These are phyloP conservation scores for Wallacemonas sp. DNA, from an alignment of 208 protist genomes.

Conservation along the genomic window DNA sequence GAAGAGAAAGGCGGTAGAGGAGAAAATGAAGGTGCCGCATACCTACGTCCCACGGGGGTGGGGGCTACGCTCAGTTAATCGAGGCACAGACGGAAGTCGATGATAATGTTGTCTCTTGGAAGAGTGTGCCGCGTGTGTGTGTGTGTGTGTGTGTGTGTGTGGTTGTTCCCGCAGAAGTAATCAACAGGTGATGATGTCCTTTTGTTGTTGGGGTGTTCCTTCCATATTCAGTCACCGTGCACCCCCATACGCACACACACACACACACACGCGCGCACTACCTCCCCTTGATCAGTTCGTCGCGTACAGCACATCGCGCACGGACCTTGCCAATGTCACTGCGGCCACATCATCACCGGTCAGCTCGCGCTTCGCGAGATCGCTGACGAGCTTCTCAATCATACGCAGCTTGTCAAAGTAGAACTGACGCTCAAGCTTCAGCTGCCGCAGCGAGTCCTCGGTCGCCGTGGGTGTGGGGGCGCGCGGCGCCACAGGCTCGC, in stretches of 20 bases:
- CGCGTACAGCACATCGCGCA: slow-evolving; percentile 54
- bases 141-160: slow-evolving; percentile 11
- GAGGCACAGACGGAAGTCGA: no score
- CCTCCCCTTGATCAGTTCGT: slow-evolving; percentile 20
- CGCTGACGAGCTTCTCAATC: slow-evolving; percentile 57
- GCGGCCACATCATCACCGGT: slow-evolving; percentile 15
- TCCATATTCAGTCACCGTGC: no score
- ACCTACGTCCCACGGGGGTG: no score
- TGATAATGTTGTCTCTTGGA: no score
- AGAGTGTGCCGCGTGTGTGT: neutral
- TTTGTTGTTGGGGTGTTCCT: neutral
- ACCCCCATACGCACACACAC: no score
- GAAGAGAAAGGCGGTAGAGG: no score
- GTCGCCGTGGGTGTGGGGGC: neutral
- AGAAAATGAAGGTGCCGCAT: no score
- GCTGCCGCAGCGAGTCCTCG: slow-evolving; percentile 11
- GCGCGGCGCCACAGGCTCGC: no score
- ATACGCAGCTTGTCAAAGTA: slow-evolving; percentile 83
- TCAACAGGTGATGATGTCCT: neutral
- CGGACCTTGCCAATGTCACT: slow-evolving; percentile 31
- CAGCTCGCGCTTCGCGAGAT: slow-evolving; percentile 17
- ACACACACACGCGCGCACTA: neutral
- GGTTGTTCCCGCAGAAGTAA: neutral
- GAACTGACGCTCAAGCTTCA: slow-evolving; percentile 57
- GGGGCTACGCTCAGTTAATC: no score